phyloP scores from a whole-genome alignment of 371 early-diverging fungal genomes.

The Lichtheimia hyalospora region DNA sequence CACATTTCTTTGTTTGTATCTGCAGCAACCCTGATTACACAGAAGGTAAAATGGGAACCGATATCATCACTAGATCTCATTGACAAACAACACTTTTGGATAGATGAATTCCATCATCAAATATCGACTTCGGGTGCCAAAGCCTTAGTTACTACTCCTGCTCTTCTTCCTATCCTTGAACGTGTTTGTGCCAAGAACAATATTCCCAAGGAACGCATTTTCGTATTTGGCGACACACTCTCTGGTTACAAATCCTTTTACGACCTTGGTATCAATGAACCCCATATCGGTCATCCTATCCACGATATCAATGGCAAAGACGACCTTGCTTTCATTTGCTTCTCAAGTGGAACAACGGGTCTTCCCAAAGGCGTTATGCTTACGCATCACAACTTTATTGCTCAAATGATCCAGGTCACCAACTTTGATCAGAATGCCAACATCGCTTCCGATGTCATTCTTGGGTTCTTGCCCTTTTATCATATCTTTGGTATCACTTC shows the following conservation, averaged over 20 bases:
- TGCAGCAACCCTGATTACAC: slow-evolving; percentile 41
- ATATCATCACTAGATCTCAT: too few relatives aligned
- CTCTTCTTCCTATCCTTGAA: slow-evolving; percentile 38
- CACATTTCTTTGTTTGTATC: neutral
- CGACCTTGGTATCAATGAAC: neutral
- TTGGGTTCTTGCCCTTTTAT: slow-evolving; percentile 79
- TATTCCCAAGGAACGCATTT: slow-evolving; percentile 47
- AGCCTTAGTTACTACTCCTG: slow-evolving; percentile 49
- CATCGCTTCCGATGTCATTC: slow-evolving; percentile 39
- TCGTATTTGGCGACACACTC: slow-evolving; percentile 45
- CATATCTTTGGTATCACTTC: slow-evolving; percentile 76
- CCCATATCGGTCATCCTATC: slow-evolving; percentile 14
- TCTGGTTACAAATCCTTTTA: slow-evolving; percentile 22
- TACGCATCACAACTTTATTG: slow-evolving; percentile 32
- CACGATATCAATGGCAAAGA: slow-evolving; percentile 16
- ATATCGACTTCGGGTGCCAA: slow-evolving; percentile 65
- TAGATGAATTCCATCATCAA: slow-evolving; percentile 70
- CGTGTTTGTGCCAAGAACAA: slow-evolving; percentile 49
- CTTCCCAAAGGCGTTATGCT: slow-evolving; percentile 51
- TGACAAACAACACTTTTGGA: neutral
- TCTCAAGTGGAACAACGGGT: slow-evolving; percentile 87
- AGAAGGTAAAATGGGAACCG: slow-evolving; percentile 43
- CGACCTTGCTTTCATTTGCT: slow-evolving; percentile 74
- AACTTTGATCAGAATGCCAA: slow-evolving; percentile 15
- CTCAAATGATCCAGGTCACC: slow-evolving; percentile 25